Evolutionary conservation across 768 basidiomycete genomes (phyloP), one percentile per base, ranked within the genome.

Genomic region (Lenzites betulinus): DNA sequence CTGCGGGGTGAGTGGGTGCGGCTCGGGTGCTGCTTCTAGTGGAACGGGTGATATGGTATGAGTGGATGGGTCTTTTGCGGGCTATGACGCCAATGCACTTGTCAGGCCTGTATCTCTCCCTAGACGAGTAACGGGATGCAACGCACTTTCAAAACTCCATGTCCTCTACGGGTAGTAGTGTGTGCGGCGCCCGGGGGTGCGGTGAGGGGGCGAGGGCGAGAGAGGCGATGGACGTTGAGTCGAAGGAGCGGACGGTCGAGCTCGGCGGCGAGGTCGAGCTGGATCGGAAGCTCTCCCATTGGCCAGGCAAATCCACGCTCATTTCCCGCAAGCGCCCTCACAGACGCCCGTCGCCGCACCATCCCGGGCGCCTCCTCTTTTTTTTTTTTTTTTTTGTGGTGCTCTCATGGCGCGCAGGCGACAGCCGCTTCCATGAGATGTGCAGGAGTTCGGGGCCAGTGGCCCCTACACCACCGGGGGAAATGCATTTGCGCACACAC

Each of bases 91-190:
- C 54, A 41, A 46, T 28, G 18, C 23, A 12, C 7, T n/a, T 20
- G 28, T 26, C 4, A 15, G n/a, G n/a, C 43, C 25, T 16, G 36
- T 15, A 2, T 36, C n/a, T 20, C 3, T 18, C 13, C 26, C 16
- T 18, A 25, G 22, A 13, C 7, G 2, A 33, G 13, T 18, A 11
- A 1, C 39, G 18, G 50, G 3, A 15, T 11, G 2, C 7, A 28
- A 64, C 62, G 2, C 41, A 63, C 62, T 22, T 59, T 63, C 57
- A 63, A 35, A 42, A 11, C 50, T 28, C 62, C 62, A 63, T 63
- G 48, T 59, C 62, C 62, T 44, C 57, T 9, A 18, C 39, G 20
- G 28, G 15, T 7, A 3, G 20, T 52, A 13, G 25, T 44, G 50
- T 39, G 35, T 33, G 44, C 49, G 41, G 50, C 25, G 60, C 60